Conservation (phyloP, 2,329 filamentous ascomycete species). For the Paracorniculantispora psalliotae region DNA sequence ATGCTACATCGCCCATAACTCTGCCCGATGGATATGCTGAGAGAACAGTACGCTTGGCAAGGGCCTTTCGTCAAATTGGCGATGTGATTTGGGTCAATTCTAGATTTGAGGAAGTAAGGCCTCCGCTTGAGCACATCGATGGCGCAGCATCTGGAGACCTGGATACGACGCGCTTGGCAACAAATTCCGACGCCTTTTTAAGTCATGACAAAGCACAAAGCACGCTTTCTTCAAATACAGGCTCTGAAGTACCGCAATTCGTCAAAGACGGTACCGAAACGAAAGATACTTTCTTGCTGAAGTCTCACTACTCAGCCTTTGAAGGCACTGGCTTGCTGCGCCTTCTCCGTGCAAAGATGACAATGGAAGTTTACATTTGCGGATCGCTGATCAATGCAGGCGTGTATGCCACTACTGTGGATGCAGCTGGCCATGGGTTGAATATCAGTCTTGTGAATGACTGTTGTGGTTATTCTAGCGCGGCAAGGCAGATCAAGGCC, state of each 20-base stretch:
- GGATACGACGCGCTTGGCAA: not conserved
- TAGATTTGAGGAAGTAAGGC: conserved; percentile 51
- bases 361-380: conserved; percentile 85
- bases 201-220: conserved; percentile 22
- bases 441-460: conserved; percentile 83
- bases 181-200: conserved; percentile 42
- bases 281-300: conserved; percentile 52
- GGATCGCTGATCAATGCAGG: conserved; percentile 83
- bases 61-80: conserved; percentile 65
- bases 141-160: not conserved
- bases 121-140: not conserved
- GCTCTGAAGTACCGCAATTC: conserved; percentile 39
- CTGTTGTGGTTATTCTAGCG: conserved; percentile 75
- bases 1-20: conserved; percentile 62
- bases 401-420: conserved; percentile 85
- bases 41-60: conserved; percentile 60
- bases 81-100: conserved; percentile 82
- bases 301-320: conserved; percentile 86
- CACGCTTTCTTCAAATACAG: conserved; percentile 20
- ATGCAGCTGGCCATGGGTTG: conserved; percentile 83
- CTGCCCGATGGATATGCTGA: conserved; percentile 62
- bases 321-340: conserved; percentile 67
- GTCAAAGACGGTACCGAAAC: conserved; percentile 33
- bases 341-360: conserved; percentile 74
- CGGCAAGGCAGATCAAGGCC: conserved; percentile 63